A percentile compares a stretch with the other conserved stretches of the same genome.
Evolutionary conservation across 192 early-diverging fungal species (phyloP).

Genomic region (Coemansia sp.): DNA sequence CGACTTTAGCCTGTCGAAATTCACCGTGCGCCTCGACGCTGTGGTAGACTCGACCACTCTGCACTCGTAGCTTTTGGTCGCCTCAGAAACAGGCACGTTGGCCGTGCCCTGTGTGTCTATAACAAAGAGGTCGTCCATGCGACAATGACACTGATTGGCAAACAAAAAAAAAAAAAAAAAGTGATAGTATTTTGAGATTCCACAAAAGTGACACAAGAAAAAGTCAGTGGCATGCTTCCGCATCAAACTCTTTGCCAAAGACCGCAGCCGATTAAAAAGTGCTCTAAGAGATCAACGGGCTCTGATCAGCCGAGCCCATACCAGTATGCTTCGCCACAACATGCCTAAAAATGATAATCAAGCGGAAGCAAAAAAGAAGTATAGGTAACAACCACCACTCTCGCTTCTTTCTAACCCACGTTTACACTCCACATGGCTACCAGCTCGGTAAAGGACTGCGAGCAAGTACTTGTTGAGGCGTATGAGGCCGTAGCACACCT

Average conservation of each 20-base stretch:
- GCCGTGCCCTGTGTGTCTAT: constrained; percentile 36
- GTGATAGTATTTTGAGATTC: not conserved
- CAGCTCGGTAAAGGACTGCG: constrained; percentile 7
- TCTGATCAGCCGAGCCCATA: not conserved
- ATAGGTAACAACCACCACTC: not conserved
- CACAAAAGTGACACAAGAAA: not conserved
- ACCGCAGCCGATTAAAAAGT: not conserved
- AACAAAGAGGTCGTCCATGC: constrained; percentile 49
- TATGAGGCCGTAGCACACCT: constrained; percentile 30
- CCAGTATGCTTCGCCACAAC: not conserved
- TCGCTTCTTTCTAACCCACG: not conserved
- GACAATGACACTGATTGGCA: not conserved
- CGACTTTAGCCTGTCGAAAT: constrained; percentile 1
- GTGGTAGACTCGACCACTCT: not conserved
- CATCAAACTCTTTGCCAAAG: not conserved
- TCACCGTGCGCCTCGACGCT: not conserved
- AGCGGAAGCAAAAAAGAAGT: not conserved
- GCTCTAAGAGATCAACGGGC: too few species aligned
- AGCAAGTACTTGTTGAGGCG: constrained; percentile 24
- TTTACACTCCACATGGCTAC: not conserved
- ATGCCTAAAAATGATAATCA: not conserved
- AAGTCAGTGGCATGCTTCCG: not conserved
- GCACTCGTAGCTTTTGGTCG: constrained; percentile 14
- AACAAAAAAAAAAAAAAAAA: not conserved
- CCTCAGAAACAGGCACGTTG: not conserved